These are phyloP conservation scores for Pseudonitzschia pungens DNA, from an alignment of 108 stramenopile species.

Conservation along the genomic window DNA sequence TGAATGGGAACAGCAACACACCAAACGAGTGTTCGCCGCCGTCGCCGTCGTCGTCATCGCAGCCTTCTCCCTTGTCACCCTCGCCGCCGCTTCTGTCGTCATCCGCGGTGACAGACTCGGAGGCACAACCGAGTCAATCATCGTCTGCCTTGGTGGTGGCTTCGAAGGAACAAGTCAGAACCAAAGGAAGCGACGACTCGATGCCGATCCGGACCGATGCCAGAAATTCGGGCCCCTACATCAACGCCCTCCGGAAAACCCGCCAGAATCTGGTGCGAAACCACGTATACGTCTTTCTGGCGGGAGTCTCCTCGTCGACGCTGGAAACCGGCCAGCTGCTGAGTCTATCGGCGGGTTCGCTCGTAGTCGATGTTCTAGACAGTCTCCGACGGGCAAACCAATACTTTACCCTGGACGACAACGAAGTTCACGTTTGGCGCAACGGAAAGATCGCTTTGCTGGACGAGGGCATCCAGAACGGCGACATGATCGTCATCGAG, in stretches of 20 bases:
- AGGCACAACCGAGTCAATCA: not conserved
- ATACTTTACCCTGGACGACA: not conserved
- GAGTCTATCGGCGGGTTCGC: slow-evolving; percentile 35
- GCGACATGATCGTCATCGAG: slow-evolving; percentile 61
- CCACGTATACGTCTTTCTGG: slow-evolving; percentile 71
- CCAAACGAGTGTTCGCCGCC: too few relatives aligned
- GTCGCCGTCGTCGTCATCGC: not conserved
- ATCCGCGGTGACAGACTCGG: not conserved
- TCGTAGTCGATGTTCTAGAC: slow-evolving; percentile 45
- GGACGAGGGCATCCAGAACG: slow-evolving; percentile 58
- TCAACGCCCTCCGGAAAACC: slow-evolving; percentile 25
- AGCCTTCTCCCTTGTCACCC: too few relatives aligned
- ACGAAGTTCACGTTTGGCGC: slow-evolving; percentile 26
- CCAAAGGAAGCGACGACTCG: not conserved
- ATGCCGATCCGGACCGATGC: not conserved
- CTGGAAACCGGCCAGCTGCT: slow-evolving; percentile 43
- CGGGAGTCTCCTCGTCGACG: slow-evolving; percentile 37
- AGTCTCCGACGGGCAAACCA: slow-evolving; percentile 20
- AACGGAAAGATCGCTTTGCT: slow-evolving; percentile 48
- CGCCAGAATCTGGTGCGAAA: slow-evolving; percentile 40
- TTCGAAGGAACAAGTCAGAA: not conserved
- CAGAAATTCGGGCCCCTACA: not conserved
- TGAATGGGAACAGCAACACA: slow-evolving; percentile 25
- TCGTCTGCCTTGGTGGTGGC: not conserved
- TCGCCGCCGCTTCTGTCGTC: not conserved